Base-by-base conservation (phyloP, 345 rosid species). In the Passiflora organensis region DNA sequence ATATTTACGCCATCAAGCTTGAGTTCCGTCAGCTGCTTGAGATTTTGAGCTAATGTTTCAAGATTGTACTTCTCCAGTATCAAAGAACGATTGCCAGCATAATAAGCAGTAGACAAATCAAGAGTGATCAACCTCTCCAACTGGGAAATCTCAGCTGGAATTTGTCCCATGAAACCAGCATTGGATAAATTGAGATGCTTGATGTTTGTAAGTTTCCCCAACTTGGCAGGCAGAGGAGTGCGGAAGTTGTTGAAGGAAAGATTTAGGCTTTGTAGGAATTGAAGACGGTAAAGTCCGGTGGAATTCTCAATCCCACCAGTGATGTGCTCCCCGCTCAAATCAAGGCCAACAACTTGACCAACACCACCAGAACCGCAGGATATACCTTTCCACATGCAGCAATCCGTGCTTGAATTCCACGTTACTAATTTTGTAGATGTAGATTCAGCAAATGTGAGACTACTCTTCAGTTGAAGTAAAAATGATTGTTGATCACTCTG, bases 321-420 rank as follows among this genome's bases (percentile, higher is more conserved):
- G 58, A 76, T 72, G 1, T 28, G 55, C 44, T 80, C 71, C 2
- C 21, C 28, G 56, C 74, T 76, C 65, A 83, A 67, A 62, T 80
- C 65, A 5, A 83, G 67, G 1, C 58, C 72, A 16, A 20, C 52
- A 22, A 83, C 82, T 28, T n/a, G 67, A 47, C 71, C 80, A 41
- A n/a, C 64, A 47, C 71, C 80, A 41, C 37, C 60, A 1, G 0
- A 59, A 55, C 74, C 65, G 17, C 88, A 82, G 14, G 36, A 47
- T 20, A 82, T 76, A 8, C 89, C 85, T 1, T 32, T 20, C 81
- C 82, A 82, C 2, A 32, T 6, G 49, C 73, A 78, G 51, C 75
- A 80, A 58, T 72, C 74, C 1, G 23, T 21, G 51, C 20, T 43
- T 16, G 10, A 54, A 63, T 44, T 44, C 83, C 85, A 82, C 10